Base-by-base conservation (phyloP, 768 basidiomycete species). In the Tephrocybe sp. region DNA sequence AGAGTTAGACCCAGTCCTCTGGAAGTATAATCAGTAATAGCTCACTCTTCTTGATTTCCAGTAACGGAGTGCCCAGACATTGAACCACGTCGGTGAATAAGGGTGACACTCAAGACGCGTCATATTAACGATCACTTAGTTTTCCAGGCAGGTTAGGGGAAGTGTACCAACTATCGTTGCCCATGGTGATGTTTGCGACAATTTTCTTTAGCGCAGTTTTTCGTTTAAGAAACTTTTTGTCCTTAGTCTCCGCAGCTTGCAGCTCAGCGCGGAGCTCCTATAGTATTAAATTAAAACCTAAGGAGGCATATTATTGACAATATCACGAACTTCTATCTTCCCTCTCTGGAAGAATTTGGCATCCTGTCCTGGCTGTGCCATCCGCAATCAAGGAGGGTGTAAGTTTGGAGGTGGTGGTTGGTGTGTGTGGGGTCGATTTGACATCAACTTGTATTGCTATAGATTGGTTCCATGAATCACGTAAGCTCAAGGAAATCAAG, bases 141-240 rank as follows among this genome's bases (percentile, higher is more conserved):
- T 55, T 54, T 58, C 53, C 46, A 43, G 45, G 34, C 55, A 54
- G 47, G 56, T 49, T 32, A 60, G 52, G 53, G 52, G 60, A 63
- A 55, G 59, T 59, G 59, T 66, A 83, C 93, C 72, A 65, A 97
- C 96, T 95, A 71, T 98, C 95, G 65, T 94, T 97, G 39, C 97
- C 97, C 95, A 99, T 98, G 3, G 97, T 99, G 68, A 98, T 98
- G 69, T 98, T 98, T 36, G 97, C 97, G 11, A 98, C 93, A 53
- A 98, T 88, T 76, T 95, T 96, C 80, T 99, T 98, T 60, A 98
- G 71, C 16, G 92, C 88, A 0, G 84, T 94, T 80, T 94, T 98
- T 61, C 94, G 82, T 70, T 95, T 95, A 59, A 83, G 73, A 58
- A 82, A 98, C 62, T 94, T 96, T 79, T 98, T 99, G 78, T 99